phyloP scores from a whole-genome alignment of 495 filamentous ascomycete species.

The Penicillium lividum region DNA sequence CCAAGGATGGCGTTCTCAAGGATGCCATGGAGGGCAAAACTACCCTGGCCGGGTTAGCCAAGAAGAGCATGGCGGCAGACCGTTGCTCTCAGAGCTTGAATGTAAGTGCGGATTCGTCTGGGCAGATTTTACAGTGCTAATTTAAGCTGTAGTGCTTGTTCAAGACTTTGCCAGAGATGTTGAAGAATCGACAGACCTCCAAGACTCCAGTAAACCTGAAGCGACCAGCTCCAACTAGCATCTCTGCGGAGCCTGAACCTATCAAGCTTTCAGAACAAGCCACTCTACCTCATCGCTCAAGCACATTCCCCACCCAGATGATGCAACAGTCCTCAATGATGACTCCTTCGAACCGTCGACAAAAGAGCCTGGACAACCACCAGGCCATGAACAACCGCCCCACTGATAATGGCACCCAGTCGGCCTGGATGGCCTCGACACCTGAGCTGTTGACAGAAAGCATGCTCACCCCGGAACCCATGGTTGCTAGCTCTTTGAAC shows the following conservation, averaged over 20 bases:
- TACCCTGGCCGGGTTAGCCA: constrained; percentile 72
- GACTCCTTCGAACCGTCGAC: constrained; percentile 26
- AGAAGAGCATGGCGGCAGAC: constrained; percentile 86
- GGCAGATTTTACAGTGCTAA: neutral
- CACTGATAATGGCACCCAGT: constrained; percentile 24
- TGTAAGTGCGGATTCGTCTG: constrained; percentile 47
- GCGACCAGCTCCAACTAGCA: constrained; percentile 40
- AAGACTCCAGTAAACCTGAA: constrained; percentile 41
- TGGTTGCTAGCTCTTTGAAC: constrained; percentile 17
- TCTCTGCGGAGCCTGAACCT: constrained; percentile 25
- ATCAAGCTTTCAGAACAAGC: constrained; percentile 29
- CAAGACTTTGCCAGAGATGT: constrained; percentile 71
- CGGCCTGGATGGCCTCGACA: constrained; percentile 34
- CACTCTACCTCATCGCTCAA: constrained; percentile 44
- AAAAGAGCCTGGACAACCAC: constrained; percentile 38
- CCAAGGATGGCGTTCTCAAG: constrained; percentile 73
- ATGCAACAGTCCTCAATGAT: constrained; percentile 16
- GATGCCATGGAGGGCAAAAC: constrained; percentile 84
- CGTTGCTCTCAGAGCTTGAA: constrained; percentile 74
- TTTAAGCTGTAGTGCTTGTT: constrained; percentile 60
- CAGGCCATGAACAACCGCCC: constrained; percentile 25
- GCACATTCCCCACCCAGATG: constrained; percentile 49
- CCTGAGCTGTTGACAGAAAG: constrained; percentile 35
- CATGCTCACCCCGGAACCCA: constrained; percentile 35
- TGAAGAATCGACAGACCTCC: constrained; percentile 58